Base-by-base conservation (phyloP, 495 filamentous ascomycete genomes). In the Aspergillus coremiiformis region DNA sequence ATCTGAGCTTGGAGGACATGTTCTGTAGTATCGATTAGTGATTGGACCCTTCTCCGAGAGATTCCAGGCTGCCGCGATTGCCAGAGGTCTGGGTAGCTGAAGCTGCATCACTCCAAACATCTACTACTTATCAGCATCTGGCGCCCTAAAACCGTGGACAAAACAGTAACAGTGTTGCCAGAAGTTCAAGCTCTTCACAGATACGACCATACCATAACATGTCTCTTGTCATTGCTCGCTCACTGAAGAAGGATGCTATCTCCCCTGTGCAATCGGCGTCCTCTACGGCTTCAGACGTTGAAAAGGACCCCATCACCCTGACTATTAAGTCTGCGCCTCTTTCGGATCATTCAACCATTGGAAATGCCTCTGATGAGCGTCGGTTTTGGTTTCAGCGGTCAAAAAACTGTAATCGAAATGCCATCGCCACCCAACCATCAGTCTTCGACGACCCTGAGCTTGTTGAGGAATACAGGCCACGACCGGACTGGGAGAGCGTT, bases 351-450 rank as follows among this genome's bases (percentile, higher is more conserved):
- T 19, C 52, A 9, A 39, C 53, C 1, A 44, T 68, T n/a, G 62
- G 58, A 1, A 44, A 61, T 19, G 55, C 56, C 6, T 15, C 30
- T 5, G 26, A 53, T 3, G 56, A 54, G 5, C 58, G 53, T 14
- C 57, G 59, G 4, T 66, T 64, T 32, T 66, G 60, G 57, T 68
- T 66, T 37, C 66, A 65, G 43, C 44, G 56, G 32, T 49, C 47
- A 1, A 58, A 51, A 32, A 44, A 39, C 22, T 53, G 53, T 26
- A 53, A 84, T 45, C 66, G 69, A 1, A 66, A 78, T 44, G 75
- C 74, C 26, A 76, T 83, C 35, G 83, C 83, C 0, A 85, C 81
- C 0, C 75, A 77, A 59, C 76, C 69, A 0, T 74, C 69, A 0
- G 75, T 81, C 9, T 81, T 63, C 33, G 78, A 81, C 44, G 67